Evolutionary conservation across 257 asterid species (phyloP), one percentile per base, ranked within the genome.

Genomic region (Euphrasia confusa): DNA sequence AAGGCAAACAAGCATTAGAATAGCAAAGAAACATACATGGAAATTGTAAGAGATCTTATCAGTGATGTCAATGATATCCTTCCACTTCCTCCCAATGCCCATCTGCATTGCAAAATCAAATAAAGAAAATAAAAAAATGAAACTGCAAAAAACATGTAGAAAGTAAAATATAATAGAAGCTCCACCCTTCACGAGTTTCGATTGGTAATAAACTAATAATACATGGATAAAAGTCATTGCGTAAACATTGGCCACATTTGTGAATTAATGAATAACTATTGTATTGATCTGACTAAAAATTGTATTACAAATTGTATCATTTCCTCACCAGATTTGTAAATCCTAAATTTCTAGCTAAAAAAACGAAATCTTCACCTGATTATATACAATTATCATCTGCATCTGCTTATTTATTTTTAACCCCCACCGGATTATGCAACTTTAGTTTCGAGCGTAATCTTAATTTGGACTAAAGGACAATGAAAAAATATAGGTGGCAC

Each of bases 41-140:
- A 80, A 84, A 69, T 76, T 48, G 72, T 81, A 89, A 50, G 71
- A 54, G 47, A 90, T 70, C 83, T 80, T 87, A 14, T 84, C 96
- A 6, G 79, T 80, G 70, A 79, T 63, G 14, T 87, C 87, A 63
- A 90, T 63, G 68, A 87, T 72, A 72, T 84, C 89, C 75, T 89
- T 89, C 95, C 97, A 89, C 82, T 89, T 87, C 87, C 90, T 83
- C 58, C 97, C 97, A 63, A 89, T 84, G 81, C 92, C 69, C 89
- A 80, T 89, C 97, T 89, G 74, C 80, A 75, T 55, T 55, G 62
- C 60, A 56, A 49, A 58, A 48, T 40, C 18, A 10, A n/a, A 60
- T 40, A n/a, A 10, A 2, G 15, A 4, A 4, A 26, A 27, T 45
- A 2, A 28, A 8, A 62, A 65, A 47, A 9, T 14, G 28, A 66